Conservation (phyloP, 768 basidiomycete genomes). For the Gymnopilus junonius region DNA sequence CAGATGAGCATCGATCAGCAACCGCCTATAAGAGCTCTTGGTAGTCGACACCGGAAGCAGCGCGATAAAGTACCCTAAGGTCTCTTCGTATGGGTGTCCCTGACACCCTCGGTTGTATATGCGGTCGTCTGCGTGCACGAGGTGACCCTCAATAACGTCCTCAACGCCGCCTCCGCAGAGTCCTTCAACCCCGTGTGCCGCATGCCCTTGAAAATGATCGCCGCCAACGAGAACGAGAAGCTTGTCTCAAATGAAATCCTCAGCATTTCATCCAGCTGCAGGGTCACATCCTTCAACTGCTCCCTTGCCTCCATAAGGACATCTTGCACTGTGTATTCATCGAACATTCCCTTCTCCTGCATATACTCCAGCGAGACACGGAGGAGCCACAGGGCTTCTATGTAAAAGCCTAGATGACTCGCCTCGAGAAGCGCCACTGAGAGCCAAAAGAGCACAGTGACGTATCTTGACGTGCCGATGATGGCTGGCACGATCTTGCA, state of each 20-base stretch:
- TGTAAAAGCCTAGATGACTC: slow-evolving; percentile 70
- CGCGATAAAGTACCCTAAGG: slow-evolving; percentile 80
- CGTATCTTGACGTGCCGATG: slow-evolving; percentile 69
- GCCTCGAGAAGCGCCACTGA: slow-evolving; percentile 84
- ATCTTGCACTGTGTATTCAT: slow-evolving; percentile 51
- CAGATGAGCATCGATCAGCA: slow-evolving; percentile 68
- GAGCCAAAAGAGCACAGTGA: slow-evolving; percentile 83
- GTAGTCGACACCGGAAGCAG: slow-evolving; percentile 72
- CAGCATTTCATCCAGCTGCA: slow-evolving; percentile 73
- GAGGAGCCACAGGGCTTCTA: slow-evolving; percentile 72
- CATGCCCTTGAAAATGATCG: slow-evolving; percentile 87
- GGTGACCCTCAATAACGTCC: slow-evolving; percentile 67
- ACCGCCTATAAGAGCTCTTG: slow-evolving; percentile 53
- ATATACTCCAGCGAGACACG: slow-evolving; percentile 68
- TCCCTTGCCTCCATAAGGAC: slow-evolving; percentile 68
- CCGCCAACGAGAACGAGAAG: slow-evolving; percentile 83
- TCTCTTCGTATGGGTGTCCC: slow-evolving; percentile 57
- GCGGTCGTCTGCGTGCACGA: slow-evolving; percentile 39
- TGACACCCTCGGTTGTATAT: slow-evolving; percentile 39
- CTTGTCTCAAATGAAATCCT: slow-evolving; percentile 77
- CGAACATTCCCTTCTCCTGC: slow-evolving; percentile 62
- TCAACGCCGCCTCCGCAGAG: slow-evolving; percentile 62
- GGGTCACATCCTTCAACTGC: slow-evolving; percentile 67
- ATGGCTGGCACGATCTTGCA: slow-evolving; percentile 77
- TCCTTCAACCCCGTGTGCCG: slow-evolving; percentile 68